Percentiles rank a stretch among this genome's conserved stretches.
Evolutionary conservation across 768 basidiomycete genomes (phyloP).

Genomic region (Megacollybia marginata): DNA sequence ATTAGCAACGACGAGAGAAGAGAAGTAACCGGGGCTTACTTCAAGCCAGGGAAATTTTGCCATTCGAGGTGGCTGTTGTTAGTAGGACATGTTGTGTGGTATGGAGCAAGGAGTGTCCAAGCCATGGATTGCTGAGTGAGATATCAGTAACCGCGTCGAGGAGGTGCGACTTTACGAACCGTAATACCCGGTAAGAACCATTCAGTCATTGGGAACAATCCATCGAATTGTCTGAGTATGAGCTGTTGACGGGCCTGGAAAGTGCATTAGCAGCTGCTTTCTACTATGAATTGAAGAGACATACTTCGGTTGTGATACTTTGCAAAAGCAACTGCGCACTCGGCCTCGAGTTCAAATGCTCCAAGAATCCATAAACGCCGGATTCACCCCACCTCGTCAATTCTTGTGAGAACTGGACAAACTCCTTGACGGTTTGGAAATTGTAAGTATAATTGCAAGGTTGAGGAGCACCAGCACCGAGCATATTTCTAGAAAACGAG

Average conservation of each 20-base stretch:
- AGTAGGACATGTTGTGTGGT: slow-evolving; percentile 25
- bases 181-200: slow-evolving; percentile 1
- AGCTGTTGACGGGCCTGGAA: slow-evolving; percentile 48
- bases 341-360: slow-evolving; percentile 51
- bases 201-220: slow-evolving; percentile 52
- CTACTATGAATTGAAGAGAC: too few species aligned
- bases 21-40: not conserved
- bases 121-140: not conserved
- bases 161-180: too few species aligned
- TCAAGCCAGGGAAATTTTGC: slow-evolving; percentile 35
- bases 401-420: slow-evolving; percentile 53
- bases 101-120: not conserved
- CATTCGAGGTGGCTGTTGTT: slow-evolving; percentile 32
- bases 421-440: slow-evolving; percentile 49
- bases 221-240: slow-evolving; percentile 56
- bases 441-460: slow-evolving; percentile 52
- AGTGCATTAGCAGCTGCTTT: too few species aligned
- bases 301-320: slow-evolving; percentile 45
- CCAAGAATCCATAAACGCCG: slow-evolving; percentile 58
- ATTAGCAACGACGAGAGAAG: slow-evolving; percentile 1
- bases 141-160: too few species aligned
- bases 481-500: slow-evolving; percentile 2
- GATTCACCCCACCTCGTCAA: slow-evolving; percentile 50
- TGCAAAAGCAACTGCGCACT: slow-evolving; percentile 45
- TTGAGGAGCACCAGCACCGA: slow-evolving; percentile 33